Evolutionary conservation across 305 asterid species (phyloP), one percentile per base, ranked within the genome.

Genomic region (Nicotiana rustica): DNA sequence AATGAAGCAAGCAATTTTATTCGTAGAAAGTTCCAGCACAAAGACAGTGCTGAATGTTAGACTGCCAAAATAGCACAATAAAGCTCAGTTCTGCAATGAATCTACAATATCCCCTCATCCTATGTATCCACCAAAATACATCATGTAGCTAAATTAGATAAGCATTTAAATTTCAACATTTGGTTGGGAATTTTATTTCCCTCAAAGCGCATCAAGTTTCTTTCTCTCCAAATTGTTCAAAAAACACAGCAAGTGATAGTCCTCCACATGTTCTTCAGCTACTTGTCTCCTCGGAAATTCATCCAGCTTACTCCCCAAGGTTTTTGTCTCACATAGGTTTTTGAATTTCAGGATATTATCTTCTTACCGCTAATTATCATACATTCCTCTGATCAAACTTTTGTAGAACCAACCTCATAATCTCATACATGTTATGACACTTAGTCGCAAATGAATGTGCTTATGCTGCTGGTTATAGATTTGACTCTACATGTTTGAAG

Each of bases 331-430:
- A 47, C 41, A 44, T 21, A 47, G 62, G 21, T 47, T 73, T 73
- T n/a, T 47, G 13, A 47, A 44, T 73, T 25, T 71, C 61, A 47
- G 36, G 79, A 73, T 47, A 21, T 47, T 47, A 21, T 73, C 79
- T 47, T 73, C 36, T 21, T 47, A 73, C 47, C 14, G 62, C 41
- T 21, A 47, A 2, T 47, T 47, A 19, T 21, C 14, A 21, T 73
- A 73, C 79, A 3, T 73, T 73, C 62, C 62, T 70, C 56, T 47
- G 38, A 73, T 73, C 19, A 21, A 55, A 47, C 62, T 73, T 25
- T 21, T 73, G 21, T 73, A 73, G 79, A 73, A 71, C 38, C 79
- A 73, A 47, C 79, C 12, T 47, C 61, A 47, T 73, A 73, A 47
- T 73, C 61, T 47, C 12, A 12, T 35, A 21, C 62, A 13, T 70